Base-by-base conservation (phyloP, 169 alveolate species). In the Toxoplasma gondii region DNA sequence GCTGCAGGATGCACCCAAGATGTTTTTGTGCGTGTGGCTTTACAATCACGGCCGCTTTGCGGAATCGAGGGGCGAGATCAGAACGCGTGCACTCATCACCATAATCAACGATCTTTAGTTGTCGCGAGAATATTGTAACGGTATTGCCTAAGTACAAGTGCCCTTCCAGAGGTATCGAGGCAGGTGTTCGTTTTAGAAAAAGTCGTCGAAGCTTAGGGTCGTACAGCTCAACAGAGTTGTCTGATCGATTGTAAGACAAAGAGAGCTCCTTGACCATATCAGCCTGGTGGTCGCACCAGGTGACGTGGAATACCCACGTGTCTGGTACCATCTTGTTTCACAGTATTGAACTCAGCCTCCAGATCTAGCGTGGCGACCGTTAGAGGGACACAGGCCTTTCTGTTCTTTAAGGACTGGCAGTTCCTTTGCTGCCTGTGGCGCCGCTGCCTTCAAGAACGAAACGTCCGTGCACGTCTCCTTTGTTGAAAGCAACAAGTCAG, bases 1-100 rank as follows among this genome's bases (percentile, higher is more conserved):
- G 88, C 53, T 81, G 88, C 54, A 81, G 53, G 43, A 81, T 41
- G 34, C 17, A 19, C 34, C 88, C 88, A 24, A 81, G n/a, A 36
- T 81, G 49, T 81, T 81, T 27, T 19, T n/a, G 49, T 41, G 88
- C 88, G 88, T 81, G 88, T 24, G 88, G 88, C 38, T 81, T 81
- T 36, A 81, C 58, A 0, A 81, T 27, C 29, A 81, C 0, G 29
- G 0, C 54, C 34, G 88, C 49, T 39, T 81, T 81, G 49, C 0
- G 43, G 38, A 81, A 24, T 36, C 88, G 43, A 22, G 43, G 43
- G 58, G 88, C 88, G 29, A 81, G 53, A 24, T 10, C 43, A 39
- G 36, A 39, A 0, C 53, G 88, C 44, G 88, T 81, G 58, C 88
- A 45, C 58, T 81, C 88, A 39, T 81, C 88, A 9, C 58, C 88